These are phyloP conservation scores for Batrachochytrium dendrobatidis DNA, from an alignment of 371 early-diverging fungal species.

Conservation along the genomic window DNA sequence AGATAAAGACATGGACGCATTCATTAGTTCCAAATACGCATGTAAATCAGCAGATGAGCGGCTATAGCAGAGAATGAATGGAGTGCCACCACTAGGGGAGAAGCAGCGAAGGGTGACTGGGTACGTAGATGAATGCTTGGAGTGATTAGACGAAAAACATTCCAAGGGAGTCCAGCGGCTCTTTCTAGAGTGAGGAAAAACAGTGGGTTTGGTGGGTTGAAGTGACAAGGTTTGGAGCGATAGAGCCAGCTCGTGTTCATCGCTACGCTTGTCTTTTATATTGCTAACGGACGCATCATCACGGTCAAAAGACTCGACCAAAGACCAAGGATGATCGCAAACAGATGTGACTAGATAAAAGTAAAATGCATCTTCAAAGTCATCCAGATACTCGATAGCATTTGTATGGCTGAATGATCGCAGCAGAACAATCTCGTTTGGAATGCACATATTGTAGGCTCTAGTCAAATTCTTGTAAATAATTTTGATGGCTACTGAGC, in stretches of 20 bases:
- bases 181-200: not conserved
- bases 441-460: not conserved
- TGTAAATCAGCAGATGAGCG: no score
- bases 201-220: not conserved
- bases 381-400: not conserved
- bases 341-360: not conserved
- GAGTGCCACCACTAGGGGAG: no score
- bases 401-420: not conserved
- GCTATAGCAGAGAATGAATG: no score
- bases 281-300: not conserved
- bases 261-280: no score
- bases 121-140: no score
- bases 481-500: constrained; percentile 1
- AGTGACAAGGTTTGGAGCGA: not conserved
- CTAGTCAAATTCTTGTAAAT: not conserved
- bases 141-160: no score
- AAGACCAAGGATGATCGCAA: not conserved
- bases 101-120: no score
- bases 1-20: not conserved
- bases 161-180: no score
- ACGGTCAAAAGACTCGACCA: not conserved
- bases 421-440: not conserved
- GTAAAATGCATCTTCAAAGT: constrained; percentile 1
- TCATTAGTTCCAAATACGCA: no score
- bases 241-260: no score